Evolutionary conservation across 257 asterid species (phyloP), one percentile per base, ranked within the genome.

Genomic region (Plantago elongata): DNA sequence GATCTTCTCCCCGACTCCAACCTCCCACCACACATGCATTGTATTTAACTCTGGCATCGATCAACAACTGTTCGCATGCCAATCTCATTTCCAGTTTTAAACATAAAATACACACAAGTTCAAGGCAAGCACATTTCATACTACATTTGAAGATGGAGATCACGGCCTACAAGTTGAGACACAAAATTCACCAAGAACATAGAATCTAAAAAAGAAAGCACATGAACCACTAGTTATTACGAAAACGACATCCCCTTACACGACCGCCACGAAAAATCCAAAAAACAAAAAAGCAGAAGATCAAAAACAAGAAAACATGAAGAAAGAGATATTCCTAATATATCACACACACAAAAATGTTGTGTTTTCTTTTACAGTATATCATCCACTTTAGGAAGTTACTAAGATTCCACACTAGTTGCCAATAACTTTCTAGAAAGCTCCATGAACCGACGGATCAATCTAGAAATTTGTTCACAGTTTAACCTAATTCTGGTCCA

Each of bases 241-340:
- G 18, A 50, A 17, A 51, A 61, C 46, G 52, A 47, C 46, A 45
- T 54, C 45, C 43, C 38, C 43, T 4, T 15, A 12, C 46, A 45
- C 29, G 16, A 29, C 60, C 64, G 54, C 67, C 51, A 30, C 70
- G 47, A 9, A 27, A 13, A 9, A 18, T 7, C 44, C 12, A 22
- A 59, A 68, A 50, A 45, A n/a, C n/a, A n/a, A 50, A 55, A 5
- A 51, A 62, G 9, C 5, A 51, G 51, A 67, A 51, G 54, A 34
- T 34, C 40, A 34, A 34, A 34, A 34, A 34, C 40, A 34, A 34
- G 7, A 34, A 34, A 5, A 34, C 40, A 34, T 4, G 7, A 60
- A 51, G 49, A 45, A 29, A 34, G 49, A 12, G 51, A 46, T 62
- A 29, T 55, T 62, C 69, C 18, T 62, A 13, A 8, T 18, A 67